Conservation (phyloP, 495 filamentous ascomycete genomes). For the Astrothelium macrocarpum region DNA sequence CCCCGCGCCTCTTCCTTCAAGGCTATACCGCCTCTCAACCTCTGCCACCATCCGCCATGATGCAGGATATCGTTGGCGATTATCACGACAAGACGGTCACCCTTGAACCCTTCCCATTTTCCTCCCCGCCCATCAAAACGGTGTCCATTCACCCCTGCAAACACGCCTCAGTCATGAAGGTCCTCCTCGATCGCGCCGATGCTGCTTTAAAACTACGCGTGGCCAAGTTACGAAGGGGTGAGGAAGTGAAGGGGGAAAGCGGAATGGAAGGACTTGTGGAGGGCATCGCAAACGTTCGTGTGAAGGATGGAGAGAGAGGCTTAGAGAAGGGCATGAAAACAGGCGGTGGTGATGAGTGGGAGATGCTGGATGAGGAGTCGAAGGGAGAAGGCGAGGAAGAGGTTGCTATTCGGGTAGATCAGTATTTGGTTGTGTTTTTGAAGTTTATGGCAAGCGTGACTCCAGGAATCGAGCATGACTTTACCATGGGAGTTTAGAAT, state of each 20-base stretch:
- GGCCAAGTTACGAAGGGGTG: constrained; percentile 57
- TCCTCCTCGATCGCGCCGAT: constrained; percentile 87
- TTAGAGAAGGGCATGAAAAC: constrained; percentile 41
- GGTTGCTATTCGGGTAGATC: constrained; percentile 88
- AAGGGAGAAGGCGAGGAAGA: constrained; percentile 59
- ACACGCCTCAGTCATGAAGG: constrained; percentile 96
- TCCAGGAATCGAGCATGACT: constrained; percentile 95
- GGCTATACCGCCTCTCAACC: constrained; percentile 63
- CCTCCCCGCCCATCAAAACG: constrained; percentile 76
- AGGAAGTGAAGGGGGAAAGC: constrained; percentile 44
- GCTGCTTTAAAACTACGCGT: constrained; percentile 81
- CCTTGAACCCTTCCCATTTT: constrained; percentile 93
- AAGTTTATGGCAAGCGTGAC: constrained; percentile 99
- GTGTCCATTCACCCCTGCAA: constrained; percentile 89
- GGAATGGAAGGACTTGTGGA: constrained; percentile 60
- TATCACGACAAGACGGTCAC: constrained; percentile 99
- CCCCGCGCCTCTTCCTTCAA: constrained; percentile 88
- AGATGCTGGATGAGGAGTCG: constrained; percentile 56
- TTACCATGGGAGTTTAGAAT: constrained; percentile 86
- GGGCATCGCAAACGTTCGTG: constrained; percentile 37
- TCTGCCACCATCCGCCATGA: constrained; percentile 82
- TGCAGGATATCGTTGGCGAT: constrained; percentile 98
- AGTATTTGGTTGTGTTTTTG: constrained; percentile 94
- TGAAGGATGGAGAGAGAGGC: constrained; percentile 35
- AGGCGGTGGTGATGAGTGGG: constrained; percentile 70